Evolutionary conservation across 2,329 filamentous ascomycete species (phyloP).

Genomic region (Botrytis medusae): DNA sequence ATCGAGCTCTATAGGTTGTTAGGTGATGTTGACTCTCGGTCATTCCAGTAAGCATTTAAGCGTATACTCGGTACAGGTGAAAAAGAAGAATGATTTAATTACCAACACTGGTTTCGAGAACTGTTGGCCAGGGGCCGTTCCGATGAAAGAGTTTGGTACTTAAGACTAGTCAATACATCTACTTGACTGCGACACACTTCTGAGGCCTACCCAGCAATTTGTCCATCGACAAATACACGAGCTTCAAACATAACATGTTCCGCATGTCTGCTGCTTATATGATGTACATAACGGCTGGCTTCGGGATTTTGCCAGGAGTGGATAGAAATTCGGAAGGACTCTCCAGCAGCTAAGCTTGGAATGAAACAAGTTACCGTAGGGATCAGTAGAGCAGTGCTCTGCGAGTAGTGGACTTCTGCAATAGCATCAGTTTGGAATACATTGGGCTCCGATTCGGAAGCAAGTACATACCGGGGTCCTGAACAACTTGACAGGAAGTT

Average conservation of each 20-base stretch:
- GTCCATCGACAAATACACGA: slow-evolving; percentile 68
- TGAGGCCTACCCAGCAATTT: slow-evolving; percentile 54
- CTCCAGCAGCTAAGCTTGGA: slow-evolving; percentile 58
- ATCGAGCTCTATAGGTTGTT: slow-evolving; percentile 33
- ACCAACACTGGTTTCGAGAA: slow-evolving; percentile 47
- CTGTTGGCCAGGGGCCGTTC: slow-evolving; percentile 50
- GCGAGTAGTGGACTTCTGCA: neutral
- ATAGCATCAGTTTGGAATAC: neutral
- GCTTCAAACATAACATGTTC: slow-evolving; percentile 63
- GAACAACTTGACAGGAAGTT: slow-evolving; percentile 69
- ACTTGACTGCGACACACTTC: neutral
- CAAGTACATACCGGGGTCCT: slow-evolving; percentile 45
- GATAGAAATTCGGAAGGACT: slow-evolving; percentile 69
- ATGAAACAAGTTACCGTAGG: slow-evolving; percentile 72
- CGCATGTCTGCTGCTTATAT: slow-evolving; percentile 53
- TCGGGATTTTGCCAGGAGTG: slow-evolving; percentile 69
- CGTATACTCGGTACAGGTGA: neutral
- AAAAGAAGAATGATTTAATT: slow-evolving; percentile 30
- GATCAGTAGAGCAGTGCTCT: slow-evolving; percentile 39
- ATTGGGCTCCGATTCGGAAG: neutral
- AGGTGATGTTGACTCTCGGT: neutral
- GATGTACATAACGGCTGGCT: slow-evolving; percentile 56
- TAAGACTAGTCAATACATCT: neutral
- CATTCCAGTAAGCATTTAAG: neutral
- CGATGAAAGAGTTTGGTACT: slow-evolving; percentile 52